Percentiles rank a stretch among this genome's conserved stretches.
These are phyloP conservation scores for Blastocystis sp. DNA, from an alignment of 352 stramenopile genomes.

Conservation along the genomic window DNA sequence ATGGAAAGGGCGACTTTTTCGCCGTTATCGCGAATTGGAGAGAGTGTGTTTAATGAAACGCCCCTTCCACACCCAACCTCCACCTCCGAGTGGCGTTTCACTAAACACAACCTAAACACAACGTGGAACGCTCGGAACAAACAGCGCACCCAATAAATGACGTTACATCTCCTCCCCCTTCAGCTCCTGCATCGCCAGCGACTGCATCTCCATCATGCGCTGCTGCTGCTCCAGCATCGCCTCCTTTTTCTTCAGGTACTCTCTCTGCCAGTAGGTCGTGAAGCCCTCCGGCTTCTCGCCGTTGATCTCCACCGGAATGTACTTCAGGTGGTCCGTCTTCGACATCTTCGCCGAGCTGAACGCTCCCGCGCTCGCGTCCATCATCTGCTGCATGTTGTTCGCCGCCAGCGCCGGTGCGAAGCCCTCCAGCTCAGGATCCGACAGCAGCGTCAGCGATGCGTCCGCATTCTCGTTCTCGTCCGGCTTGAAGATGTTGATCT, in stretches of 20 bases:
- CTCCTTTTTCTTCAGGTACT: slow-evolving; percentile 37
- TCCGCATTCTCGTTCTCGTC: background rate
- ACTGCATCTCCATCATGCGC: slow-evolving; percentile 43
- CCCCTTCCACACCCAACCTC: too few species aligned
- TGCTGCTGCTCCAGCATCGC: slow-evolving; percentile 22
- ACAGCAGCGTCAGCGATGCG: background rate
- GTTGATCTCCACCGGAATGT: slow-evolving; percentile 47
- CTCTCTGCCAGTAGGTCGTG: slow-evolving; percentile 44
- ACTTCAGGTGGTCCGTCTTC: slow-evolving; percentile 12
- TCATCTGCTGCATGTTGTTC: slow-evolving; percentile 60
- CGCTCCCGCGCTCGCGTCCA: background rate
- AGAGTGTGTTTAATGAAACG: too few species aligned
- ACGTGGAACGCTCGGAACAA: too few species aligned
- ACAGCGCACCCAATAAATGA: background rate
- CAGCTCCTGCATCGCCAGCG: slow-evolving; percentile 24
- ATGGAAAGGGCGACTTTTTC: too few species aligned
- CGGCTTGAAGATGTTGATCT: slow-evolving; percentile 58
- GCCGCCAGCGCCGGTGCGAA: background rate
- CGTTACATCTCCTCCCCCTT: slow-evolving; percentile 13
- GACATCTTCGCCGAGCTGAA: background rate
- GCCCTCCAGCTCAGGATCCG: slow-evolving; percentile 21
- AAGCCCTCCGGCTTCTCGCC: slow-evolving; percentile 43
- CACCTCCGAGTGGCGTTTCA: too few species aligned
- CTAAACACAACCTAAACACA: too few species aligned
- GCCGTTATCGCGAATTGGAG: too few species aligned